phyloP scores from a whole-genome alignment of 2,329 filamentous ascomycete genomes.

The Beauveria medogensis region DNA sequence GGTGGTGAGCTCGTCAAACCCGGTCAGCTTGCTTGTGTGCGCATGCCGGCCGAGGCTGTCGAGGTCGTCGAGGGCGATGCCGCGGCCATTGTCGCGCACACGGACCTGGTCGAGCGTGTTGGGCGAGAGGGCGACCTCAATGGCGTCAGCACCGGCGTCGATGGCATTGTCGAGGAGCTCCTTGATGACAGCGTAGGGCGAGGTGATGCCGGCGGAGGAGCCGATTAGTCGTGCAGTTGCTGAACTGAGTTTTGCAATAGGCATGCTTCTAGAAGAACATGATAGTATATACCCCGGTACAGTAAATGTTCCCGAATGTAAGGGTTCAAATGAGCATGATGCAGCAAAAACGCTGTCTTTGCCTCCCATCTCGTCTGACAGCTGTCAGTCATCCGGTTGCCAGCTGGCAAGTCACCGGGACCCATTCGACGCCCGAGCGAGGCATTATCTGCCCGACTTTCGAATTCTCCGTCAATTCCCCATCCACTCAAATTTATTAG shows the following conservation, averaged over 20 bases:
- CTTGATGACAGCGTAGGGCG: conserved; percentile 57
- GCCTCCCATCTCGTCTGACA: neutral
- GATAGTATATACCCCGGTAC: neutral
- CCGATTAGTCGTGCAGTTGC: conserved; percentile 48
- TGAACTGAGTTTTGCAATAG: conserved; percentile 41
- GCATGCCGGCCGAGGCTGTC: conserved; percentile 54
- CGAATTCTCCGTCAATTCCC: neutral
- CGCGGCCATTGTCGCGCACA: conserved; percentile 66
- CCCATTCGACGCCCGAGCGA: neutral
- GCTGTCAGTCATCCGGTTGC: neutral
- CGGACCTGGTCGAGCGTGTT: conserved; percentile 63
- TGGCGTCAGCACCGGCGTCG: conserved; percentile 58
- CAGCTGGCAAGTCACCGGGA: neutral
- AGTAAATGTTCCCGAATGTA: neutral
- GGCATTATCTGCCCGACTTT: neutral
- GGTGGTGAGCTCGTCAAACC: conserved; percentile 51
- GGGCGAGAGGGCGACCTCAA: conserved; percentile 55
- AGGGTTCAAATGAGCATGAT: neutral
- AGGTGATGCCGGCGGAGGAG: conserved; percentile 51
- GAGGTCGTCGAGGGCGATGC: conserved; percentile 57
- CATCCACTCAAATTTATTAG: neutral
- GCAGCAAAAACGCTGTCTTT: neutral
- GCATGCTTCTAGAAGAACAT: conserved; percentile 26
- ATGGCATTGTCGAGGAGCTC: conserved; percentile 73
- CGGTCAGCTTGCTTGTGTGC: conserved; percentile 65